Evolutionary conservation across 2,329 filamentous ascomycete species (phyloP).

Genomic region (Periconia macrospinosa): DNA sequence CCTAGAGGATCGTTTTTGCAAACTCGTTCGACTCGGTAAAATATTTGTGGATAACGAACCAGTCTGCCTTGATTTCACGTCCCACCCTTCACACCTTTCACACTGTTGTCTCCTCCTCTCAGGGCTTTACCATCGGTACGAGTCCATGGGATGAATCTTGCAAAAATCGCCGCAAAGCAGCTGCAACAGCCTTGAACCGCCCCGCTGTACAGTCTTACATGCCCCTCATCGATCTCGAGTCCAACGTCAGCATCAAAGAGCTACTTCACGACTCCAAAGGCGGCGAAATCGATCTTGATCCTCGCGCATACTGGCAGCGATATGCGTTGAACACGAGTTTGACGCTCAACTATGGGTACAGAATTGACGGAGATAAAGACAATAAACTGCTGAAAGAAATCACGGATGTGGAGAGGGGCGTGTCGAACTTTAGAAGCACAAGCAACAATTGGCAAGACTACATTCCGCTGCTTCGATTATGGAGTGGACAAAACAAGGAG

Average conservation of each 20-base stretch:
- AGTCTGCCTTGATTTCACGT: slow-evolving; percentile 75
- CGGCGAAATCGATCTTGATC: slow-evolving; percentile 68
- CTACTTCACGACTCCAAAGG: slow-evolving; percentile 65
- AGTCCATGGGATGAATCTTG: slow-evolving; percentile 83
- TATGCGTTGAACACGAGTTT: slow-evolving; percentile 77
- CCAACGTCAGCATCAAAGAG: slow-evolving; percentile 71
- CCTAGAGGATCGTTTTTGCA: slow-evolving; percentile 71
- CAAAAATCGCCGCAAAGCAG: slow-evolving; percentile 75
- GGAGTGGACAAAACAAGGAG: slow-evolving; percentile 62
- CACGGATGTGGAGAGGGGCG: slow-evolving; percentile 71
- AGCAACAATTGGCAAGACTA: slow-evolving; percentile 87
- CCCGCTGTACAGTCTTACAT: slow-evolving; percentile 78
- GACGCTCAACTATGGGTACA: slow-evolving; percentile 77
- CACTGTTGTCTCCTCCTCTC: slow-evolving; percentile 51
- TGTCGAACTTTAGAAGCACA: slow-evolving; percentile 75
- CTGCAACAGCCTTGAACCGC: slow-evolving; percentile 75
- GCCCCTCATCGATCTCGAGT: slow-evolving; percentile 80
- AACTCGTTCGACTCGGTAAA: slow-evolving; percentile 76
- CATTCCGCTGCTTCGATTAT: slow-evolving; percentile 71
- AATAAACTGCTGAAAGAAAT: slow-evolving; percentile 72
- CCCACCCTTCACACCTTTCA: slow-evolving; percentile 78
- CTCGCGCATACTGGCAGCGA: slow-evolving; percentile 72
- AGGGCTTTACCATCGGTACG: slow-evolving; percentile 70
- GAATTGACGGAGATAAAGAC: slow-evolving; percentile 71
- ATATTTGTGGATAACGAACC: slow-evolving; percentile 76